phyloP scores from a whole-genome alignment of 2,329 filamentous ascomycete species.

The Dactylellina sp. region DNA sequence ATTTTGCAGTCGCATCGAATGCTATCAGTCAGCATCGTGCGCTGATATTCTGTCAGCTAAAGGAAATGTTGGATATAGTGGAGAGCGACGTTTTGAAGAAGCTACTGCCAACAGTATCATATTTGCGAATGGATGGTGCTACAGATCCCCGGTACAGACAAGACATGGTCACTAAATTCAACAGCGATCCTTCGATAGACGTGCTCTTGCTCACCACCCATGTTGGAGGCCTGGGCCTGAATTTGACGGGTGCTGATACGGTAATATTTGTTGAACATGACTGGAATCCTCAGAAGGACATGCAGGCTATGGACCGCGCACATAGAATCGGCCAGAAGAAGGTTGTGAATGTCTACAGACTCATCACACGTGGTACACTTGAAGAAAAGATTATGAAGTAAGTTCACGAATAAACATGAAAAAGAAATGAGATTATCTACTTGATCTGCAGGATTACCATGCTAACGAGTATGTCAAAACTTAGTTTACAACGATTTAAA shows the following conservation, averaged over 20 bases:
- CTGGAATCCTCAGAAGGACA: slow-evolving; percentile 98
- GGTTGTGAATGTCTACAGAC: slow-evolving; percentile 97
- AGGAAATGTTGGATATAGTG: slow-evolving; percentile 99
- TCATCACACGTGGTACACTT: slow-evolving; percentile 93
- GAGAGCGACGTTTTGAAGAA: slow-evolving; percentile 91
- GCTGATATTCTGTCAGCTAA: slow-evolving; percentile 99
- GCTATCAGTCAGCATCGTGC: slow-evolving; percentile 97
- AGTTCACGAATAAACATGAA: no score
- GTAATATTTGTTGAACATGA: slow-evolving; percentile 99
- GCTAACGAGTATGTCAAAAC: slow-evolving; percentile 32
- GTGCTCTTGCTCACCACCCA: slow-evolving; percentile 92
- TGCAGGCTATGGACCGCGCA: slow-evolving; percentile 98
- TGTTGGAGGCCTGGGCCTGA: slow-evolving; percentile 92
- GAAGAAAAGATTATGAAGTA: slow-evolving; percentile 96
- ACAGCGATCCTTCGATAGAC: slow-evolving; percentile 96
- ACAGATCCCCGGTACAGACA: slow-evolving; percentile 94
- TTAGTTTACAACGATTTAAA: slow-evolving; percentile 96
- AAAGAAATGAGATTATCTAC: no score
- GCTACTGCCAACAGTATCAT: slow-evolving; percentile 91
- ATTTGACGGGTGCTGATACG: slow-evolving; percentile 95
- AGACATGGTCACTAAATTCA: slow-evolving; percentile 98
- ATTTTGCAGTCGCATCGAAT: slow-evolving; percentile 72
- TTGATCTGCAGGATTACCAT: no score
- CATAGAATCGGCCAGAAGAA: slow-evolving; percentile 99
- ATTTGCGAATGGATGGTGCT: slow-evolving; percentile 89